Base-by-base conservation (phyloP, 805 yeast genomes). In the Osmozyma mogii region DNA sequence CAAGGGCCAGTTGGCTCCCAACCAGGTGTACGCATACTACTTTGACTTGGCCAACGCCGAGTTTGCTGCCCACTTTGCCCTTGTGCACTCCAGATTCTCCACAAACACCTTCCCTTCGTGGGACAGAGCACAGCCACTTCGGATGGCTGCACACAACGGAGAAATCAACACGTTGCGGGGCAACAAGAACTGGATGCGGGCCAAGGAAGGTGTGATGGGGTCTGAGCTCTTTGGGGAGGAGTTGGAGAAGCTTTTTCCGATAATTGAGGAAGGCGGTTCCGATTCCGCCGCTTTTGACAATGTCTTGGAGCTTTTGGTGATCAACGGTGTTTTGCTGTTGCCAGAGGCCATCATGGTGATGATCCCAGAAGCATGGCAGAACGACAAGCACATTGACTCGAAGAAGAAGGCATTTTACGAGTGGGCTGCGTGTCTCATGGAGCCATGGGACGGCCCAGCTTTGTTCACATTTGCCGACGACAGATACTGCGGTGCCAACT, bases 391-490 rank as follows among this genome's bases (percentile, higher is more conserved):
- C 40, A 87, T 89, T 82, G 96, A 89, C 56, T 84, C 94, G 32
- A 79, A 82, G 56, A 83, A 88, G 64, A 77, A 72, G 47, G 96
- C 97, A 1, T 89, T 94, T 60, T 89, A 89, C 63, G 96, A 92
- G 58, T 89, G 97, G 97, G 97, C 96, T 27, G 95, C 97, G 9
- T 87, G 96, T 62, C 64, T 89, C 42, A 92, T 92, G 96, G 98
- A 89, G 65, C 97, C 97, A 6, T 89, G 98, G 98, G 98, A 89
- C 62, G 98, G 98, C 42, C 98, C 98, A 12, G 97, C 97, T 20
- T 65, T 92, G 44, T 84, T 89, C 66, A 87, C 95, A 17, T 92
- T 89, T 58, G 89, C 96, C 21, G 97, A 89, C 58, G 96, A 95
- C 45, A 74, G 97, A 47, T 89, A 84, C 71, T 85, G 96, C 63